Evolutionary conservation across 768 basidiomycete genomes (phyloP).

Genomic region (Amyloporia xantha): DNA sequence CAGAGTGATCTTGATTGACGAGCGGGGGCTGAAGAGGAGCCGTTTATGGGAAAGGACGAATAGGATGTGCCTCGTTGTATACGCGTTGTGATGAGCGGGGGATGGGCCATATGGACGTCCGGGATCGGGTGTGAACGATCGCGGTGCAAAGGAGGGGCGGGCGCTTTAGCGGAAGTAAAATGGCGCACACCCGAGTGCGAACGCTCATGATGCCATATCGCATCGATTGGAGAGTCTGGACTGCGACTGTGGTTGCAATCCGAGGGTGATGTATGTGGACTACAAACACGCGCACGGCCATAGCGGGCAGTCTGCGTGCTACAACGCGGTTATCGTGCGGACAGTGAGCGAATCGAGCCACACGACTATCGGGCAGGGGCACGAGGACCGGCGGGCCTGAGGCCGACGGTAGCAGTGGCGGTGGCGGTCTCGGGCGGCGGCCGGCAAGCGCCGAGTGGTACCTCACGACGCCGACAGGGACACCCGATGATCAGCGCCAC

Average conservation of each 20-base stretch:
- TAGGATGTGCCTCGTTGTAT: constrained; percentile 17
- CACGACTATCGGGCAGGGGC: too few species aligned
- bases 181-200: neutral
- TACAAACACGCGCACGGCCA: too few species aligned
- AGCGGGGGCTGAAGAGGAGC: too few species aligned
- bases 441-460: neutral
- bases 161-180: neutral
- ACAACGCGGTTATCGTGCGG: too few species aligned
- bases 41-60: too few species aligned
- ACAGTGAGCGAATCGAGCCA: too few species aligned
- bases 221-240: neutral
- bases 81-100: constrained; percentile 21
- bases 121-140: constrained; percentile 4
- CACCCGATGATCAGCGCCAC: constrained; percentile 3
- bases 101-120: constrained; percentile 6
- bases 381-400: too few species aligned
- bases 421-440: neutral
- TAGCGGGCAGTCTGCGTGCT: too few species aligned
- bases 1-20: too few species aligned
- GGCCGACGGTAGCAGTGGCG: too few species aligned
- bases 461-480: neutral
- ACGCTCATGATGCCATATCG: neutral
- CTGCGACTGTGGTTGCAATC: neutral
- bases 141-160: neutral
- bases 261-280: too few species aligned